Evolutionary conservation across 1,139 yeast genomes (phyloP).

Genomic region (Debaryomyces sp.): DNA sequence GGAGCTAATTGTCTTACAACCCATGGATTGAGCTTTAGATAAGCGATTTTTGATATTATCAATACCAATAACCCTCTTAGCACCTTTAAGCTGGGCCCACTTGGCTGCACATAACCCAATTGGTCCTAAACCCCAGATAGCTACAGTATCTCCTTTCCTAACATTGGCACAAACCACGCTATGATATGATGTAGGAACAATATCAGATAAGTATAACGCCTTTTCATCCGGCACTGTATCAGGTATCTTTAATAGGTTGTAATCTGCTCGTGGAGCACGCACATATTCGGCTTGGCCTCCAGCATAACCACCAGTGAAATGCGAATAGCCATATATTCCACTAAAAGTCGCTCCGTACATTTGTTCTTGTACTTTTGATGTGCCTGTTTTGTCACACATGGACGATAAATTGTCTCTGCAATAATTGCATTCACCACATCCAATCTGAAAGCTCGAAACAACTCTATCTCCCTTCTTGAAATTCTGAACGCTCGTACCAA

Average conservation of each 20-base stretch:
- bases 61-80: conserved; percentile 29
- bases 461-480: conserved; percentile 35
- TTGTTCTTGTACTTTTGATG: background rate
- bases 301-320: conserved; percentile 38
- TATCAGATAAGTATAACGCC: conserved; percentile 41
- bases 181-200: conserved; percentile 35
- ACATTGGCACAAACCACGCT: conserved; percentile 31
- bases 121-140: conserved; percentile 37
- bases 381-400: conserved; percentile 42
- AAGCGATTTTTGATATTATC: conserved; percentile 16
- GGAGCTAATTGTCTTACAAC: background rate
- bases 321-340: conserved; percentile 33
- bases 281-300: conserved; percentile 70
- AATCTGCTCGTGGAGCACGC: conserved; percentile 65
- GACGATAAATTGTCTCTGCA: conserved; percentile 73
- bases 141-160: conserved; percentile 28
- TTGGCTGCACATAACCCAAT: conserved; percentile 34
- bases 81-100: conserved; percentile 31
- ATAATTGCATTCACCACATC: conserved; percentile 67
- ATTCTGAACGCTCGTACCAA: conserved; percentile 28
- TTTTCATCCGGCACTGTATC: conserved; percentile 30
- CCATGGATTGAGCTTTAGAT: background rate
- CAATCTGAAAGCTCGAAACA: conserved; percentile 58
- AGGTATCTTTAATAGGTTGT: conserved; percentile 45
- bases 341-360: background rate